Base-by-base conservation (phyloP, 768 basidiomycete genomes). In the Boletus coccyginus region DNA sequence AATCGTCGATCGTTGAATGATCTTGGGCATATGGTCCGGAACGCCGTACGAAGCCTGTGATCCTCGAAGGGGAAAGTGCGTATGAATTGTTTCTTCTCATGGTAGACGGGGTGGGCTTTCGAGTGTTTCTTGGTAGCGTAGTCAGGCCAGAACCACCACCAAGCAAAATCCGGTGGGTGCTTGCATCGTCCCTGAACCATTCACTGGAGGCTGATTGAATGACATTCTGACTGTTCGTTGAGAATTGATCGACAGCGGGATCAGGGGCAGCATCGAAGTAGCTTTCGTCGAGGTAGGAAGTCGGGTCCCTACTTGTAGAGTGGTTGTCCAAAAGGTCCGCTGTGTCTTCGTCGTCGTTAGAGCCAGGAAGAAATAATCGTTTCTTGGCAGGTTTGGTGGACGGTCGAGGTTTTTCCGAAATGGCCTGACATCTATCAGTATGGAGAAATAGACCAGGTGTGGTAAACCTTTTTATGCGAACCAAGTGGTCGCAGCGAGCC, bases 261-360 rank as follows among this genome's bases (percentile, higher is more conserved):
- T 64, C 62, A 0, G 60, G 64, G 11, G 62, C 38, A 45, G 71
- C 56, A 50, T 76, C 68, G 48, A 70, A 70, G 51, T 67, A 60
- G 32, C 66, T 65, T 21, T 66, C 74, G 24, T 71, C 69, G 11
- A 70, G 63, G 21, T 60, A 60, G 42, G 41, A 31, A n/a, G 51
- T 45, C 21, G 33, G 43, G 13, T 50, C 45, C n/a, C 46, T 27
- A 7, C 16, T 41, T 7, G 44, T 14, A 31, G 39, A 43, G 43
- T 46, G 52, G 39, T 35, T 40, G 42, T 45, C 43, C 19, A 41
- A 40, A 27, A 5, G 52, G 36, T 58, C 51, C 12, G n/a, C 57
- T 19, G 13, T 17, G 24, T 39, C 63, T 24, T 62, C 65, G 19
- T 57, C 56, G 27, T 60, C 56, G 27, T 60, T 38, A 40, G 57